Base-by-base conservation (phyloP, 257 asterid genomes). In the Cruciata laevipes region DNA sequence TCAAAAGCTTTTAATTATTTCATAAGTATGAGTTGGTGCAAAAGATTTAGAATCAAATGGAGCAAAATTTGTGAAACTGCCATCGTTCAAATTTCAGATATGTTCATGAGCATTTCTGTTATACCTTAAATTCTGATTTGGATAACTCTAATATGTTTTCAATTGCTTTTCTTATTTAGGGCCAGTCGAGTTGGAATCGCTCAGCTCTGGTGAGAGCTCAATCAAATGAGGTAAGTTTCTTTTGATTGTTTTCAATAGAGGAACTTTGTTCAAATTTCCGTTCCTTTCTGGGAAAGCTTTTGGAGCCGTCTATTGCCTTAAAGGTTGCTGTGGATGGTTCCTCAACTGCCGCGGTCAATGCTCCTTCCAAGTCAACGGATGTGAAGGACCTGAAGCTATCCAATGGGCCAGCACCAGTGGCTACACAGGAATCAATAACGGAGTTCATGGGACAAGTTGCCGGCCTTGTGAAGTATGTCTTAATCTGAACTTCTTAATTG, bases 371-470 rank as follows among this genome's bases (percentile, higher is more conserved):
- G 61, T 78, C 83, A 16, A 67, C 69, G 1, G 81, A 78, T 69
- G 65, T 77, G 58, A 74, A 84, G 71, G 83, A 79, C 66, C 76
- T 44, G 70, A 82, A 80, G 67, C 66, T 71, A 64, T 76, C 88
- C 51, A 67, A 58, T 71, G 87, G 80, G 58, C 64, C 83, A 60
- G 63, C 80, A 51, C 73, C 77, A 62, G 68, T 76, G 74, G 83
- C 86, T 24, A 76, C 96, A 25, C 96, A 86, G 79, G 95, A 84
- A 72, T 66, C 95, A 35, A 66, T 89, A 72, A 71, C 89, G 23
- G 85, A 82, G 72, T 91, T 91, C 71, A 71, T 91, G 72, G 51
- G 83, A 76, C 95, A 89, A 84, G 98, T 91, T 72, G 47, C 95
- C 40, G 76, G 76, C 75, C 96, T 89, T 66, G 85, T 87, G 81